A percentile compares a stretch with the other conserved stretches of the same genome.
Evolutionary conservation across 2,329 filamentous ascomycete species (phyloP).

Genomic region (Didymella pomorum): DNA sequence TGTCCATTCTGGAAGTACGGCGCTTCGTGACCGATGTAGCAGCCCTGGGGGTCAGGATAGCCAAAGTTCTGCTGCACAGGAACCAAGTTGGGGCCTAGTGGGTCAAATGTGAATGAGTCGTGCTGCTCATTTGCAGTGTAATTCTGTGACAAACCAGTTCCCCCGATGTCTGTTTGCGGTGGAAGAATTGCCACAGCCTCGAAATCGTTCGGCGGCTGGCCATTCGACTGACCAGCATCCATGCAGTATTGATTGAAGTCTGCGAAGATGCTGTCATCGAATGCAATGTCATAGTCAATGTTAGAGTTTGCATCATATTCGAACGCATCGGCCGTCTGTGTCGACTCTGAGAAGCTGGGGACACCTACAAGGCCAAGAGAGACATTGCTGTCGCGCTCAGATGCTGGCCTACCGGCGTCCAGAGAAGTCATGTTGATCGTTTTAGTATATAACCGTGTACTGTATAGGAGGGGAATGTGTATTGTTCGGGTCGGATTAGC

Average conservation of each 20-base stretch:
- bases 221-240: background rate
- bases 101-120: background rate
- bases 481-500: background rate
- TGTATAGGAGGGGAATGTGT: background rate
- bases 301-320: constrained; percentile 4
- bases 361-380: constrained; percentile 14
- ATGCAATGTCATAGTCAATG: background rate
- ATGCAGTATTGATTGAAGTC: background rate
- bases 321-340: constrained; percentile 5
- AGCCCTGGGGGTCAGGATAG: constrained; percentile 11
- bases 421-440: constrained; percentile 3
- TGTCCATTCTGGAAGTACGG: constrained; percentile 10
- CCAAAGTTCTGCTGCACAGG: background rate
- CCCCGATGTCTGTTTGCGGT: background rate
- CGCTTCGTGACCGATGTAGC: constrained; percentile 3
- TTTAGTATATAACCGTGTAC: background rate
- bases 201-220: background rate
- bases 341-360: constrained; percentile 4
- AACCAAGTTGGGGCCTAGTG: background rate
- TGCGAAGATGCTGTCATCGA: constrained; percentile 4
- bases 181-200: background rate
- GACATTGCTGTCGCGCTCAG: constrained; percentile 6
- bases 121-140: background rate
- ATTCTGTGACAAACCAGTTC: background rate
- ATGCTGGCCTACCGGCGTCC: constrained; percentile 1